Evolutionary conservation across 768 basidiomycete species (phyloP).

Genomic region (Termitomyces sp.): DNA sequence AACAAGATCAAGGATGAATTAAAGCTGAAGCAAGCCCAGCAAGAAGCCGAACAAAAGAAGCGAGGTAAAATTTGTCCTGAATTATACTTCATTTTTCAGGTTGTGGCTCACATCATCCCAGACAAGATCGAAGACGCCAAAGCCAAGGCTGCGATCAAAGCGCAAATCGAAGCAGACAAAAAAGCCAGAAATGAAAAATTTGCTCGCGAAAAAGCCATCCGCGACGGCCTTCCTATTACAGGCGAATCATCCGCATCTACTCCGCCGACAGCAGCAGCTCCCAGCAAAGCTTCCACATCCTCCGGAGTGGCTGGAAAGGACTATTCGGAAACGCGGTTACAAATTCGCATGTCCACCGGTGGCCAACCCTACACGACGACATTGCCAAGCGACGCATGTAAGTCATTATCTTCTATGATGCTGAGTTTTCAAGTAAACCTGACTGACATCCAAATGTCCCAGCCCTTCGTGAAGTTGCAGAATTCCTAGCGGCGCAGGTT

Average conservation of each 20-base stretch:
- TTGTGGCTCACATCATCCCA: slow-evolving; percentile 26
- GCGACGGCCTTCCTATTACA: slow-evolving; percentile 63
- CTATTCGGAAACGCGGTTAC: slow-evolving; percentile 84
- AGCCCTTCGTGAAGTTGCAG: slow-evolving; percentile 87
- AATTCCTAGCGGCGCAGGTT: slow-evolving; percentile 78
- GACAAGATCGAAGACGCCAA: slow-evolving; percentile 90
- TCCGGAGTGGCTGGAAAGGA: slow-evolving; percentile 63
- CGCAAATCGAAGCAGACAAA: slow-evolving; percentile 95
- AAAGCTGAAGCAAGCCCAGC: slow-evolving; percentile 73
- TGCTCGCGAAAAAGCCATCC: slow-evolving; percentile 87
- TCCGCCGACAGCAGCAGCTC: slow-evolving; percentile 21
- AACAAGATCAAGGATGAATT: slow-evolving; percentile 72
- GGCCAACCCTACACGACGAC: slow-evolving; percentile 81
- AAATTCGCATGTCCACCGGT: slow-evolving; percentile 83
- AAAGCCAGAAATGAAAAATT: slow-evolving; percentile 82
- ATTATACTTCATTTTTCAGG: background rate
- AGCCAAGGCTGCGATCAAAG: slow-evolving; percentile 84
- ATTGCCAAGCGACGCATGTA: slow-evolving; percentile 75
- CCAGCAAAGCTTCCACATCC: slow-evolving; percentile 34
- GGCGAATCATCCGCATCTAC: slow-evolving; percentile 31
- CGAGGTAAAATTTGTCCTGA: slow-evolving; percentile 48
- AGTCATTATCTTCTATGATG: slow-evolving; percentile 25
- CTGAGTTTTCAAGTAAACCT: background rate
- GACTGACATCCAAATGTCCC: slow-evolving; percentile 6
- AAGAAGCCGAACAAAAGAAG: slow-evolving; percentile 81